phyloP scores from a whole-genome alignment of 768 basidiomycete genomes.

The Strobilomyces dryophilus region DNA sequence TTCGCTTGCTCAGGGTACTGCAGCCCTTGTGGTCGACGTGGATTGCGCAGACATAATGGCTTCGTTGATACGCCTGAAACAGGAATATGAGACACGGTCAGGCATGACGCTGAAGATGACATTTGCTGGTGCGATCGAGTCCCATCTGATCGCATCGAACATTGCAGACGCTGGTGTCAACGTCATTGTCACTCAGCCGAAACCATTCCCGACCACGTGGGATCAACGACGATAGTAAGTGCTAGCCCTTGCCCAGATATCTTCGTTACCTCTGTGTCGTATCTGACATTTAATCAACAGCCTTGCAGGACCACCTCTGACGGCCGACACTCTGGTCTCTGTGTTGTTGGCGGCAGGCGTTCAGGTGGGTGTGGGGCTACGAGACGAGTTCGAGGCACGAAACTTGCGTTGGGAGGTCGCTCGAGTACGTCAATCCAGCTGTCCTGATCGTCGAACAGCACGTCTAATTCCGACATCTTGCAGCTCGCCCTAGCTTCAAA shows the following conservation, averaged over 20 bases:
- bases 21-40: slow-evolving; percentile 66
- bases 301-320: slow-evolving; percentile 66
- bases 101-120: slow-evolving; percentile 59
- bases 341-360: slow-evolving; percentile 57
- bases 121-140: slow-evolving; percentile 59
- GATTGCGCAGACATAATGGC: slow-evolving; percentile 73
- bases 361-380: slow-evolving; percentile 53
- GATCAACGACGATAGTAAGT: slow-evolving; percentile 59
- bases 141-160: slow-evolving; percentile 63
- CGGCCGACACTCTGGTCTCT: slow-evolving; percentile 50
- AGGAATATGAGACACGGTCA: slow-evolving; percentile 56
- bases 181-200: slow-evolving; percentile 61
- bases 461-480: not conserved
- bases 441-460: too few species aligned
- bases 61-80: slow-evolving; percentile 61
- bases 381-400: slow-evolving; percentile 29
- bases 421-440: slow-evolving; percentile 28
- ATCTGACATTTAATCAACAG: slow-evolving; percentile 28
- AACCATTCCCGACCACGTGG: slow-evolving; percentile 66
- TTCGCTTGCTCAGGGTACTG: slow-evolving; percentile 41
- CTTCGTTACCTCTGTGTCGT: not conserved
- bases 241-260: not conserved
- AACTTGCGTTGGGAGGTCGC: slow-evolving; percentile 37
- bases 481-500: slow-evolving; percentile 40
- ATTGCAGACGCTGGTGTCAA: slow-evolving; percentile 63